Evolutionary conservation across 331 rosid genomes (phyloP), one percentile per base, ranked within the genome.

Genomic region (Phaseolus coccineus): DNA sequence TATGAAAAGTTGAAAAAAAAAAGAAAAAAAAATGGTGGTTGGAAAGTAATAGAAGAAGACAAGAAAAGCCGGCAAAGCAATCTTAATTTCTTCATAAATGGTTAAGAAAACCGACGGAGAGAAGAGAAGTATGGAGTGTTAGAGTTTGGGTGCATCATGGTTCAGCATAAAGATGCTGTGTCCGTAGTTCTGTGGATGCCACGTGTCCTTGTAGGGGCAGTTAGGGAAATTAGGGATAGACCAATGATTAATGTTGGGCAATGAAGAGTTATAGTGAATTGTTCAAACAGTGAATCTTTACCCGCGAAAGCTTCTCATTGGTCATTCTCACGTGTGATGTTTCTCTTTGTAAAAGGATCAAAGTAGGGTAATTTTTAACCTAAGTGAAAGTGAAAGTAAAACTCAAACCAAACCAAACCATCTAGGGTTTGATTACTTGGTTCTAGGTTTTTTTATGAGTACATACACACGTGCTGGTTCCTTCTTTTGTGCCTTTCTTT

Each of bases 21-120:
- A 44, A 2, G 6, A 7, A 39, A 1, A 16, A 42, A 35, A 35
- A n/a, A 59, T 14, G 51, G 50, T 25, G 37, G 77, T 24, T 35
- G 39, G 42, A 40, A 62, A 22, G 58, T 47, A 52, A 51, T 42
- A 13, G 51, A 69, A 73, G 74, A 11, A 47, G 35, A 69, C 69
- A 42, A 33, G 50, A 51, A 69, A 83, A 82, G 87, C 87, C 86
- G 88, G 89, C 90, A 69, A 80, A 71, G 75, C 69, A 50, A 62
- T 57, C 51, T 52, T 16, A 37, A 10, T 50, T 63, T 44, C 63
- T 65, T 77, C 66, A 52, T 44, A 66, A 64, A 50, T 64, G 42
- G 64, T 33, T 63, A 76, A 50, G 30, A 69, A 64, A 63, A 31
- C 73, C 42, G 73, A 76, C 62, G 47, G 73, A 64, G 65, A 35